Evolutionary conservation across 2,329 filamentous ascomycete genomes (phyloP), one percentile per base, ranked within the genome.

Genomic region (Sarocladiaceae sp.): DNA sequence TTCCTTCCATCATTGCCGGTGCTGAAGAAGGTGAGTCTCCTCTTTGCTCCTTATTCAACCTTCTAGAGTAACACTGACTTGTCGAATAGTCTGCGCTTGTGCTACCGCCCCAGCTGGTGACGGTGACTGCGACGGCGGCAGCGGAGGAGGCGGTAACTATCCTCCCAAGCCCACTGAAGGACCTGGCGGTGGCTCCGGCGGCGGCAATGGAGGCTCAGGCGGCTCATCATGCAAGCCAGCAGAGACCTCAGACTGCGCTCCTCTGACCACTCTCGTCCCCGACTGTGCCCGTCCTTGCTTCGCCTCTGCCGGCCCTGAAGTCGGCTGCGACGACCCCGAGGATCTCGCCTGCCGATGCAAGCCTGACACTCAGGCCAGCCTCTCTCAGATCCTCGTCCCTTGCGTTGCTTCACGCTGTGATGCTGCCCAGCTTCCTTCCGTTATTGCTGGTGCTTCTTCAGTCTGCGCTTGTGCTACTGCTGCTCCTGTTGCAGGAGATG

Each of bases 331-430:
- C 20, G 58, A 53, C 22, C 53, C 57, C 18, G 31, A 52, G 22
- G 64, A 65, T 54, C 65, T 60, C 35, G 56, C 56, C 8, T 66
- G 63, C 20, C 62, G 65, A 23, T 66, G 63, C 50, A 50, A 59
- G 15, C 50, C 57, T 12, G 58, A 58, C 2, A 50, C 54, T 25
- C 53, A 58, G 31, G 58, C 56, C 12, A 54, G 52, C 18, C 42
- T 64, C 3, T 58, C 60, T 3, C 51, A 55, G 29, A 51, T 58
- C 25, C 57, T 60, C 18, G 55, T 57, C 20, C 59, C 62, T 18
- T 63, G 60, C 36, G 59, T 62, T 6, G 52, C 57, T 1, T 59
- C 55, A 0, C 52, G 48, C 18, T 60, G 61, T 23, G 53, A 52
- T 10, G 52, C 56, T 3, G 55, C 50, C 15, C 54, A 54, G 10